These are phyloP conservation scores for Eleusine indica DNA, from an alignment of 176 grass and related monocot genomes.

Conservation along the genomic window DNA sequence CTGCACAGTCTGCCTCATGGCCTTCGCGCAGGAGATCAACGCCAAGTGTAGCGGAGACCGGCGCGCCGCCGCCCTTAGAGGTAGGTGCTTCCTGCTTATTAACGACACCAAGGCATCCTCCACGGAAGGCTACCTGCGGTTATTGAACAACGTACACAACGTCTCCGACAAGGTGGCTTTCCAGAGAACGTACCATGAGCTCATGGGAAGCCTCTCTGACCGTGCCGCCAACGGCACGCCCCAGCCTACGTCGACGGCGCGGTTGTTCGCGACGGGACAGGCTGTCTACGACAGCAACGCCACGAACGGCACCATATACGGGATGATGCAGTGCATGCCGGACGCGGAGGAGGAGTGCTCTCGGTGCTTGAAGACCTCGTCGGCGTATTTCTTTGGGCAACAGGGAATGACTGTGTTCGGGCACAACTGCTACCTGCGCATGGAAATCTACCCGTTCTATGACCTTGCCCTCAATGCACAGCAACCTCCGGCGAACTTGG, in stretches of 20 bases:
- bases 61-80: neutral
- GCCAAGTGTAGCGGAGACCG: neutral
- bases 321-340: neutral
- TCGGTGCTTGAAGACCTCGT: neutral
- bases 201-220: neutral
- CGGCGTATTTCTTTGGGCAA: neutral
- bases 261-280: neutral
- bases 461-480: constrained; percentile 18
- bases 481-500: neutral
- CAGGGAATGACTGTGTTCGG: neutral
- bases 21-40: neutral
- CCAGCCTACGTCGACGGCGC: neutral
- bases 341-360: neutral
- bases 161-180: neutral
- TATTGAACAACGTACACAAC: neutral
- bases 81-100: neutral
- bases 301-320: neutral
- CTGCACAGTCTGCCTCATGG: neutral
- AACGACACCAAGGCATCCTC: neutral
- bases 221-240: neutral
- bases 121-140: neutral
- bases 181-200: neutral
- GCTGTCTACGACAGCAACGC: neutral
- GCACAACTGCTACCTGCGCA: constrained; percentile 45
- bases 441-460: constrained; percentile 41